A percentile compares a stretch with the other conserved stretches of the same genome.
phyloP scores from a whole-genome alignment of 768 basidiomycete genomes.

The Trametopsis cervina region DNA sequence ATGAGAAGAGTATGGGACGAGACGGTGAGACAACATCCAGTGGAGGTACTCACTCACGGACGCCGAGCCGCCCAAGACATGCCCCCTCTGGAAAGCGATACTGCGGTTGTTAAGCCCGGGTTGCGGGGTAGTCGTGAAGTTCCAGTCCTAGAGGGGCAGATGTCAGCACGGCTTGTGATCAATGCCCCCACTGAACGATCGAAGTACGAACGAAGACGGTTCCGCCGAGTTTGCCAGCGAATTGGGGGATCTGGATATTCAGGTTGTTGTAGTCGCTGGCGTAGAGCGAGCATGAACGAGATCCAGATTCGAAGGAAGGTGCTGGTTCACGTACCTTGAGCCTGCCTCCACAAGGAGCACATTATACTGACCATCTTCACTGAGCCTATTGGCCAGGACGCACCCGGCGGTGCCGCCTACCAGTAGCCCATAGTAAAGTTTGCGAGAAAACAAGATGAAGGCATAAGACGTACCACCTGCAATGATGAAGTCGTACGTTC shows the following conservation, averaged over 20 bases:
- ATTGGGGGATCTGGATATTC: not conserved
- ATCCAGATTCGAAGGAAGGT: not conserved
- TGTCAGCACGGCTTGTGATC: not conserved
- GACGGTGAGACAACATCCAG: not conserved
- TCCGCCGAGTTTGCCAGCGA: not conserved
- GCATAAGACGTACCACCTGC: not conserved
- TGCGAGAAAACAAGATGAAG: not conserved
- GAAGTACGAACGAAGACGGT: not conserved
- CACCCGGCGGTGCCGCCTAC: conserved; percentile 48
- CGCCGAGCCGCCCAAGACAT: conserved; percentile 22
- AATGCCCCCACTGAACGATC: not conserved
- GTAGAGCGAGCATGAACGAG: not conserved
- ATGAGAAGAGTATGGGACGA: not conserved
- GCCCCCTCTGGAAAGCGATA: conserved; percentile 19
- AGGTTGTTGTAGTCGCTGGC: not conserved
- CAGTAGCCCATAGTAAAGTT: not conserved
- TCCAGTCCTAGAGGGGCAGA: conserved; percentile 15
- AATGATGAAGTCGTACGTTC: conserved; percentile 1
- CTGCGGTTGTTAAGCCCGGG: conserved; percentile 13
- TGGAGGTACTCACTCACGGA: conserved; percentile 17
- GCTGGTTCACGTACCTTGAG: not conserved
- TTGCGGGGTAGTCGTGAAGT: conserved; percentile 22
- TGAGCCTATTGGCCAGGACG: conserved; percentile 49
- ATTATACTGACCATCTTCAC: conserved; percentile 40
- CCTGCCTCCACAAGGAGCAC: conserved; percentile 55